These are phyloP conservation scores for Polyporus tsugae DNA, from an alignment of 1,284 basidiomycete species.

Conservation along the genomic window DNA sequence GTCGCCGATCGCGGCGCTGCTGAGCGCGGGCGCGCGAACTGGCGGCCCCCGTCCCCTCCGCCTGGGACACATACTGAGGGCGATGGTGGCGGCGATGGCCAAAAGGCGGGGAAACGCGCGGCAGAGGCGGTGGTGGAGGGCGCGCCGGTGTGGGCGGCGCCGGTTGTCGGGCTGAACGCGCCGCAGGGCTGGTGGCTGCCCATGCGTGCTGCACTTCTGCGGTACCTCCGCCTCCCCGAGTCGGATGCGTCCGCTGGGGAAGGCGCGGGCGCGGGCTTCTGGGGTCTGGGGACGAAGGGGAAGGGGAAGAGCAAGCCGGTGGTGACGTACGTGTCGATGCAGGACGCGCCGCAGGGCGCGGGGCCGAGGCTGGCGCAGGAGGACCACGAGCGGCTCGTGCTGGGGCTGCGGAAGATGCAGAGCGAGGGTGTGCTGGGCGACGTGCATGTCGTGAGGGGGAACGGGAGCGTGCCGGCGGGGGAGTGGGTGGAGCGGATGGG, in stretches of 20 bases:
- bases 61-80: slow-evolving; percentile 16
- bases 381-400: slow-evolving; percentile 63
- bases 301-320: slow-evolving; percentile 50
- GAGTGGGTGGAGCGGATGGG: slow-evolving; percentile 68
- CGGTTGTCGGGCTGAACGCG: slow-evolving; percentile 63
- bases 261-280: slow-evolving; percentile 34
- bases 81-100: background rate
- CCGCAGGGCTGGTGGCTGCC: slow-evolving; percentile 81
- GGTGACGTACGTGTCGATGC: slow-evolving; percentile 80
- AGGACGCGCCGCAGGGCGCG: slow-evolving; percentile 56
- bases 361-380: slow-evolving; percentile 52
- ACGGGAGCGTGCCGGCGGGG: slow-evolving; percentile 43
- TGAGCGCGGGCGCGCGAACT: slow-evolving; percentile 49
- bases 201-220: slow-evolving; percentile 45
- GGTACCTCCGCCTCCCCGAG: slow-evolving; percentile 35
- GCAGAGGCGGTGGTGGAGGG: slow-evolving; percentile 26
- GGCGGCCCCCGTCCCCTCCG: slow-evolving; percentile 35
- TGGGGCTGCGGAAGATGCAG: slow-evolving; percentile 60
- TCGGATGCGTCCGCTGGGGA: slow-evolving; percentile 6
- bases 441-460: slow-evolving; percentile 71
- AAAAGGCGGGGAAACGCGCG: slow-evolving; percentile 27
- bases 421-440: slow-evolving; percentile 65
- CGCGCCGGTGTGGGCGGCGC: slow-evolving; percentile 57
- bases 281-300: slow-evolving; percentile 34
- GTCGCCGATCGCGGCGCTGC: slow-evolving; percentile 80